Evolutionary conservation across 345 rosid species (phyloP).

Genomic region (Hibiscus tridactylites): DNA sequence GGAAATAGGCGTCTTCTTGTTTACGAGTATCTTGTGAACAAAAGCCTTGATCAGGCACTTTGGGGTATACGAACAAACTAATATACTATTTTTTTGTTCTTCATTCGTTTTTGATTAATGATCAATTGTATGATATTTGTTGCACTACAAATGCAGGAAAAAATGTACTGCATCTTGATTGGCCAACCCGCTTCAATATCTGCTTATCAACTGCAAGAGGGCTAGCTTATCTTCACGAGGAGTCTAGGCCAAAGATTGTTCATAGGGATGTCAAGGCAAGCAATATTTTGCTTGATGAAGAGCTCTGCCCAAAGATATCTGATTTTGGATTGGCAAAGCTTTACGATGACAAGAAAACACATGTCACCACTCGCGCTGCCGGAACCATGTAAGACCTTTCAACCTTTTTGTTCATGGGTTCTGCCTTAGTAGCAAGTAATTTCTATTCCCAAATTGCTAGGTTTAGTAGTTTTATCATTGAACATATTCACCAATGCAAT

Average conservation of each 20-base stretch:
- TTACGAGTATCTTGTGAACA: slow-evolving; percentile 60
- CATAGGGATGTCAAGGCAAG: slow-evolving; percentile 56
- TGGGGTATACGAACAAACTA: slow-evolving; percentile 30
- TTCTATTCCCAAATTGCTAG: background rate
- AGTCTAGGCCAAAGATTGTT: slow-evolving; percentile 42
- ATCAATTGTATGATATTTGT: background rate
- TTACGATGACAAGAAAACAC: slow-evolving; percentile 44
- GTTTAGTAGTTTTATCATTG: background rate
- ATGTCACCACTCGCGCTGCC: slow-evolving; percentile 48
- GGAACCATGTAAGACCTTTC: slow-evolving; percentile 37
- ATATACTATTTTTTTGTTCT: background rate
- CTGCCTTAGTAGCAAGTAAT: background rate
- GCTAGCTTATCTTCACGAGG: slow-evolving; percentile 46
- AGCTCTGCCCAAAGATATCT: slow-evolving; percentile 43
- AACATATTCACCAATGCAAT: background rate
- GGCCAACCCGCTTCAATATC: slow-evolving; percentile 34
- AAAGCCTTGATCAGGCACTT: slow-evolving; percentile 68
- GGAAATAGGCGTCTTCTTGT: slow-evolving; percentile 54
- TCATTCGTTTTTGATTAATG: background rate
- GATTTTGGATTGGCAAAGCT: slow-evolving; percentile 62
- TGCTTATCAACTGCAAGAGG: slow-evolving; percentile 48
- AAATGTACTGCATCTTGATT: slow-evolving; percentile 24
- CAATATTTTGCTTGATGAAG: slow-evolving; percentile 43
- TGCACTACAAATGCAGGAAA: slow-evolving; percentile 17
- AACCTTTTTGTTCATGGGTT: background rate